A percentile compares a stretch with the other conserved stretches of the same genome.
Evolutionary conservation across 371 early-diverging fungal species (phyloP).

Genomic region (Actinomortierella ambigua): DNA sequence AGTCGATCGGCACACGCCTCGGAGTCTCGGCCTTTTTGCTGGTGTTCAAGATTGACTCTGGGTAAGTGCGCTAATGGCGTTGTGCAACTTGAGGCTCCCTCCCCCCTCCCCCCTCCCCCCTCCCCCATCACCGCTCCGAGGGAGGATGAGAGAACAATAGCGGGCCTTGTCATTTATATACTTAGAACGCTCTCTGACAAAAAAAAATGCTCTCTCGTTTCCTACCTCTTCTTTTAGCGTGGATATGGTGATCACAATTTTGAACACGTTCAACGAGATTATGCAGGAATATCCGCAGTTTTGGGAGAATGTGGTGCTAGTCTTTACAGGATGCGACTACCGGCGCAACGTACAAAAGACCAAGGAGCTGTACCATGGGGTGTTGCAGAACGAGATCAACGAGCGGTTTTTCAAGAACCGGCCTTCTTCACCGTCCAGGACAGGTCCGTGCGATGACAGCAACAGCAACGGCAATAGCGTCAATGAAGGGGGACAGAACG

Average conservation of each 20-base stretch:
- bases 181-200: too few relatives aligned
- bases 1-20: slow-evolving; percentile 48
- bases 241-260: slow-evolving; percentile 48
- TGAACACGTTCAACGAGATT: slow-evolving; percentile 51
- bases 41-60: slow-evolving; percentile 53
- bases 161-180: too few relatives aligned
- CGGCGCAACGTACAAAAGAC: slow-evolving; percentile 38
- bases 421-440: too few relatives aligned
- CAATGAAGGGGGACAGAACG: too few relatives aligned
- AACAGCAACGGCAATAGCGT: background rate
- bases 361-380: slow-evolving; percentile 34
- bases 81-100: background rate
- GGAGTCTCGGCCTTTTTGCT: slow-evolving; percentile 58
- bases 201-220: slow-evolving; percentile 2
- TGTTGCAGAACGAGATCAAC: slow-evolving; percentile 26
- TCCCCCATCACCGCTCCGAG: too few relatives aligned
- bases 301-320: slow-evolving; percentile 58
- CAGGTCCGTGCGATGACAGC: background rate
- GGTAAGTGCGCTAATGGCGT: slow-evolving; percentile 31
- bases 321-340: slow-evolving; percentile 59
- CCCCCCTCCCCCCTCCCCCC: too few relatives aligned
- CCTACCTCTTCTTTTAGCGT: slow-evolving; percentile 18
- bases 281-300: slow-evolving; percentile 53
- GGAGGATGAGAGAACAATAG: too few relatives aligned
- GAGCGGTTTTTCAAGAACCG: slow-evolving; percentile 29